A percentile compares a stretch with the other conserved stretches of the same genome.
Evolutionary conservation across 2,329 filamentous ascomycete species (phyloP).

Genomic region (Colletotrichum cuscutae): DNA sequence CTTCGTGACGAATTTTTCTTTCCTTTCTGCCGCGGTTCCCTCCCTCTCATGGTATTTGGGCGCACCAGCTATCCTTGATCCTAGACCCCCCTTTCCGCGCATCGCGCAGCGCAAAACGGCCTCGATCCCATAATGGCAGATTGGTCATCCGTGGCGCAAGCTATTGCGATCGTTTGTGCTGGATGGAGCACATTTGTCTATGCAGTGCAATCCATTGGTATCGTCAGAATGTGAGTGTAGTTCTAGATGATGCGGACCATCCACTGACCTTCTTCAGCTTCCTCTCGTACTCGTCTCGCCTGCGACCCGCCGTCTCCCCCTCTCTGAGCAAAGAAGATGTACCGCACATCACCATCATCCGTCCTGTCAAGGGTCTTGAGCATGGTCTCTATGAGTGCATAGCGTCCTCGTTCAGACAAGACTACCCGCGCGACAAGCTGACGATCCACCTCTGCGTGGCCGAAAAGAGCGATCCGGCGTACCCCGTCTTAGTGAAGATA

Average conservation of each 20-base stretch:
- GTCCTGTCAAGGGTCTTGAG: conserved; percentile 93
- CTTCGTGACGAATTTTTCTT: background rate
- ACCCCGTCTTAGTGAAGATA: conserved; percentile 77
- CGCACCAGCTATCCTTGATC: conserved; percentile 40
- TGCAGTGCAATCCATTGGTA: conserved; percentile 65
- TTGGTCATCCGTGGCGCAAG: conserved; percentile 43
- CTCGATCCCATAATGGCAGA: conserved; percentile 6
- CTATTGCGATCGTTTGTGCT: conserved; percentile 58
- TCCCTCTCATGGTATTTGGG: conserved; percentile 5
- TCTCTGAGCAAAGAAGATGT: conserved; percentile 63
- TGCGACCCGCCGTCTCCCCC: conserved; percentile 61
- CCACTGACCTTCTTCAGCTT: conserved; percentile 50
- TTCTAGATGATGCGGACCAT: background rate
- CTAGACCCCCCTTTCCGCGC: background rate
- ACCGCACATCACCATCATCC: conserved; percentile 89
- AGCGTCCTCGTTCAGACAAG: conserved; percentile 83
- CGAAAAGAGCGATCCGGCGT: conserved; percentile 78
- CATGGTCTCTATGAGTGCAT: conserved; percentile 93
- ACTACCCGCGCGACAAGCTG: conserved; percentile 80
- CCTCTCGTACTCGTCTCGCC: conserved; percentile 61
- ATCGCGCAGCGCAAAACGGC: background rate
- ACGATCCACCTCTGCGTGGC: conserved; percentile 87
- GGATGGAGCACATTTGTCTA: conserved; percentile 64
- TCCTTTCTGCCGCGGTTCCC: background rate
- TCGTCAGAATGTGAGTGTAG: conserved; percentile 62